Percentiles rank a stretch among this genome's conserved stretches.
phyloP scores from a whole-genome alignment of 2,329 filamentous ascomycete species.

The Anisogramma anomala region DNA sequence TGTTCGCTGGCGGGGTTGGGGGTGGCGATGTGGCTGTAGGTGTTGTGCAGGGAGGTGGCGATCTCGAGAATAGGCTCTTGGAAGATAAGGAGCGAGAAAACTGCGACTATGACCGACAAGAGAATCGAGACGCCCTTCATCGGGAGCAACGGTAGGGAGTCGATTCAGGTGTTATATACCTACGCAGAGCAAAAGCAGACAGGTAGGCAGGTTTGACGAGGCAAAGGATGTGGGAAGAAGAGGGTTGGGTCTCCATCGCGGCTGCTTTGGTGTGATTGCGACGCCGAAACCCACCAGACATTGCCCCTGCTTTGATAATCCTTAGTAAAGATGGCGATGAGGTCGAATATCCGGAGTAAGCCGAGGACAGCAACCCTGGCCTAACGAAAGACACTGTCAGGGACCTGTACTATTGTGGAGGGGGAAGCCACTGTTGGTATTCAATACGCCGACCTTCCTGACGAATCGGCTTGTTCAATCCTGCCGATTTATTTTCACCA shows the following conservation, averaged over 20 bases:
- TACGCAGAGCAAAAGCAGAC: background rate
- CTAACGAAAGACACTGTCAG: no score
- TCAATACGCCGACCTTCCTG: no score
- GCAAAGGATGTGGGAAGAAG: background rate
- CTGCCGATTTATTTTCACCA: no score
- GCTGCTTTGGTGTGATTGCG: background rate
- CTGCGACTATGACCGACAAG: conserved; percentile 28
- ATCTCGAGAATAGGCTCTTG: conserved; percentile 21
- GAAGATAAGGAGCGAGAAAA: conserved; percentile 26
- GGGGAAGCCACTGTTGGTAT: no score
- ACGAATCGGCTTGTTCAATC: no score
- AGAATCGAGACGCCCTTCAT: conserved; percentile 30
- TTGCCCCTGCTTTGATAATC: background rate
- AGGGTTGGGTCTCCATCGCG: background rate
- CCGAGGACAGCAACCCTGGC: no score
- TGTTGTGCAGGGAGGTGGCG: conserved; percentile 17
- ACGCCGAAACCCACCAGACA: no score
- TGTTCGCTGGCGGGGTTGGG: background rate
- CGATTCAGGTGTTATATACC: background rate
- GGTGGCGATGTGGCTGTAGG: conserved; percentile 13
- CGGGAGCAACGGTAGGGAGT: conserved; percentile 6
- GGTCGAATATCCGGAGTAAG: no score
- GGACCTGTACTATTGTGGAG: no score
- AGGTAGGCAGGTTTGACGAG: background rate
- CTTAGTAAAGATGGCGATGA: no score